These are phyloP conservation scores for Chalaropsis ovoidea DNA, from an alignment of 2,329 filamentous ascomycete genomes.

Conservation along the genomic window DNA sequence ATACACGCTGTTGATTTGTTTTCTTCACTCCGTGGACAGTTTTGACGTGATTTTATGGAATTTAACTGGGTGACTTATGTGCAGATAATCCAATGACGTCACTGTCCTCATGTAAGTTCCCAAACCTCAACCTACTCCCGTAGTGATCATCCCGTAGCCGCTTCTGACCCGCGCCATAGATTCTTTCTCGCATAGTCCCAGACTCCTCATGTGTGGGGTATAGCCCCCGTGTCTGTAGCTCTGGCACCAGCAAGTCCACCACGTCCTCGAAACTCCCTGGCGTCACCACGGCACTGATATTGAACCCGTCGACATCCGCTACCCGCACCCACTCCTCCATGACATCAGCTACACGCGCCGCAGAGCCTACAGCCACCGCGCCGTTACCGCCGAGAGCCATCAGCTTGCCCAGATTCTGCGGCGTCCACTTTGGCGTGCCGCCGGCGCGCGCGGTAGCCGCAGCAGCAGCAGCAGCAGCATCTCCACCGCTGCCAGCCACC, in stretches of 20 bases:
- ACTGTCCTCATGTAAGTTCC: not conserved
- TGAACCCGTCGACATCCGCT: constrained; percentile 52
- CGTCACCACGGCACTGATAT: constrained; percentile 33
- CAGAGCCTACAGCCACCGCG: constrained; percentile 31
- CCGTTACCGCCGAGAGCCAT: constrained; percentile 32
- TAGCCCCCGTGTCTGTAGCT: constrained; percentile 47
- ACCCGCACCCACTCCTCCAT: constrained; percentile 37
- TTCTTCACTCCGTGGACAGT: too few relatives aligned
- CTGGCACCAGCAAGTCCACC: constrained; percentile 53
- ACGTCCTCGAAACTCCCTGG: constrained; percentile 58
- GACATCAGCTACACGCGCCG: constrained; percentile 31
- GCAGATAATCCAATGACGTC: too few relatives aligned
- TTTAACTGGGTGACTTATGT: too few relatives aligned
- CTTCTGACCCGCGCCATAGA: not conserved
- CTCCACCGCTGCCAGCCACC: constrained; percentile 37
- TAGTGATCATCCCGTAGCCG: constrained; percentile 5
- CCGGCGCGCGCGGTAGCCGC: too few relatives aligned
- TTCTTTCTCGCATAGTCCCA: constrained; percentile 9
- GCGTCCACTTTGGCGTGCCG: constrained; percentile 32
- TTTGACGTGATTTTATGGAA: too few relatives aligned
- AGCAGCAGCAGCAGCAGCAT: constrained; percentile 35
- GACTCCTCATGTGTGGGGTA: constrained; percentile 32
- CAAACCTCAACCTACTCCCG: constrained; percentile 11
- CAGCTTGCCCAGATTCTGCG: constrained; percentile 32
- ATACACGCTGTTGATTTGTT: too few relatives aligned